A percentile compares a stretch with the other conserved stretches of the same genome.
Evolutionary conservation across 1,284 basidiomycete genomes (phyloP).

Genomic region (Trichosporon sp.): DNA sequence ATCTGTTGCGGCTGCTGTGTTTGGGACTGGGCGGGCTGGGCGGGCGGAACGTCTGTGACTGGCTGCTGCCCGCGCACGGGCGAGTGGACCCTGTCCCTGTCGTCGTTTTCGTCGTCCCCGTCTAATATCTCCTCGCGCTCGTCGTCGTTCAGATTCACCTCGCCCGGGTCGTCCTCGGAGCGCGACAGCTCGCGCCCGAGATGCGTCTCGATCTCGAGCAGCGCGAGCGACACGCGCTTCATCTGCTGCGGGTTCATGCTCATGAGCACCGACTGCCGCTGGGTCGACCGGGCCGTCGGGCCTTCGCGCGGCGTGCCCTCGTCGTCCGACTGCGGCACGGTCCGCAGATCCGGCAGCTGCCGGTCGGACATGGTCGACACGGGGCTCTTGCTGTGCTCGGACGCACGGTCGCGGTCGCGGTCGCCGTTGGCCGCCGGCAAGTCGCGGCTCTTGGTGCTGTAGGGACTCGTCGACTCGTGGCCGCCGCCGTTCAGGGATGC

Average conservation of each 20-base stretch:
- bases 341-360: not conserved
- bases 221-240: conserved; percentile 42
- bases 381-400: not conserved
- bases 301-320: not conserved
- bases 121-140: conserved; percentile 33
- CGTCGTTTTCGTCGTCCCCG: conserved; percentile 9
- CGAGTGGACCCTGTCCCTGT: not conserved
- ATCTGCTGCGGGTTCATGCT: conserved; percentile 37
- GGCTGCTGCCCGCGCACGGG: not conserved
- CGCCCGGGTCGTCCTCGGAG: conserved; percentile 12
- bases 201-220: conserved; percentile 38
- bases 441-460: not conserved
- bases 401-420: not conserved
- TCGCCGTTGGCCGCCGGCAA: too few species aligned
- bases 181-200: conserved; percentile 14
- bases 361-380: not conserved
- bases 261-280: conserved; percentile 36
- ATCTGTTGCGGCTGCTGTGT: not conserved
- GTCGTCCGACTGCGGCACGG: not conserved
- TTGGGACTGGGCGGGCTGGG: not conserved
- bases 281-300: not conserved
- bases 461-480: not conserved
- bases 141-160: conserved; percentile 17
- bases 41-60: not conserved
- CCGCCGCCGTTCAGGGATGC: not conserved